Evolutionary conservation across 768 basidiomycete species (phyloP), one percentile per base, ranked within the genome.

Genomic region (Piloderma croceum): DNA sequence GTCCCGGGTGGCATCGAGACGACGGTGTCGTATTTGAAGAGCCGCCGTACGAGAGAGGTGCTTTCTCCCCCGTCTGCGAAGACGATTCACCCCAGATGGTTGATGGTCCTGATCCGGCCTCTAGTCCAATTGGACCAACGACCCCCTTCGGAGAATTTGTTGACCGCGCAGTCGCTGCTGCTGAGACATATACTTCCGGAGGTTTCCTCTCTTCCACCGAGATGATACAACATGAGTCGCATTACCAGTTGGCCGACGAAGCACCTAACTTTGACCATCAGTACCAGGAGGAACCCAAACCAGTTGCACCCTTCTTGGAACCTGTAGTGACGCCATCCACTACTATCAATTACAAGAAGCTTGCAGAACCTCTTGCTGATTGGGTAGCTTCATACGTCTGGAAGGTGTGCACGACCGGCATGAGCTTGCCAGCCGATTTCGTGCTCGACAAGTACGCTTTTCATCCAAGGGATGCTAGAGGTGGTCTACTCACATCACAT

Each of bases 341-440:
- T 27, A 73, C 73, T 9, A 51, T 64, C 18, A 65, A 70, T 7
- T 88, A 87, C 67, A 81, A 74, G 67, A 83, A 77, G 52, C 68
- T 89, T 7, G 76, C 82, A 0, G 83, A 86, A 38, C 85, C 86
- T 13, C 66, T 90, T 45, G 75, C 87, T 3, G 81, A 83, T 42
- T 90, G 87, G 87, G 63, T 88, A 18, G 81, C 83, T 31, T 71
- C 70, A 38, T 90, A 83, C 54, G 77, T 87, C 12, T 90, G 87
- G 87, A 86, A 83, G 57, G 77, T 79, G 33, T 87, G 86, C 56
- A 83, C 81, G 12, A 82, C 80, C n/a, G 79, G 76, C 33, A 68
- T 79, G 42, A 72, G 73, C 49, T 63, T 87, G 38, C 76, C 81
- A 3, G 50, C 70, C 7, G 53, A 59, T 24, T 79, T 81, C 50